These are phyloP conservation scores for Cylindrodendrum hubeiense DNA, from an alignment of 2,329 filamentous ascomycete species.

Conservation along the genomic window DNA sequence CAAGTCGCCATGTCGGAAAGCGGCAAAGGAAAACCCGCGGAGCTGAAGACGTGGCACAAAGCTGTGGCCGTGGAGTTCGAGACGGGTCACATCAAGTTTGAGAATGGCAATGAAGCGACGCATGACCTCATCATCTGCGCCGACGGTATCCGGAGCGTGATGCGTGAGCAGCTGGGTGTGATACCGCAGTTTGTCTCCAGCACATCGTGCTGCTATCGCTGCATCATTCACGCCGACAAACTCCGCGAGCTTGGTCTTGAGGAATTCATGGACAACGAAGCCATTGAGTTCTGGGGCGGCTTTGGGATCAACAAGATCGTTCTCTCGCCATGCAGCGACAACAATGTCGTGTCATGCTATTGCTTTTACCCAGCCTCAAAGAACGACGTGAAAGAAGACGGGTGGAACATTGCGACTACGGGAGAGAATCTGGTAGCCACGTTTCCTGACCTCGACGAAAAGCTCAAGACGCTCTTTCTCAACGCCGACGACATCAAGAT, in stretches of 20 bases:
- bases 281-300: slow-evolving; percentile 77
- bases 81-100: slow-evolving; percentile 61
- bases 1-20: slow-evolving; percentile 62
- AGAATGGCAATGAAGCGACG: slow-evolving; percentile 58
- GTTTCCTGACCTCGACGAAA: slow-evolving; percentile 67
- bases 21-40: slow-evolving; percentile 65
- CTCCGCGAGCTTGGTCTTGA: slow-evolving; percentile 66
- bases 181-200: slow-evolving; percentile 64
- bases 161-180: slow-evolving; percentile 68
- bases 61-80: slow-evolving; percentile 63
- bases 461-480: slow-evolving; percentile 64
- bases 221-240: slow-evolving; percentile 68
- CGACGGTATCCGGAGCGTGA: slow-evolving; percentile 71
- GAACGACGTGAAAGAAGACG: slow-evolving; percentile 68
- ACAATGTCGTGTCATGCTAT: slow-evolving; percentile 72
- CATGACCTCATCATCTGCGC: slow-evolving; percentile 71
- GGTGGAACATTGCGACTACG: slow-evolving; percentile 64
- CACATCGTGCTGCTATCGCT: slow-evolving; percentile 69
- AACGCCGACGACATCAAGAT: slow-evolving; percentile 72
- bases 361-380: slow-evolving; percentile 73
- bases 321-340: slow-evolving; percentile 72
- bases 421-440: slow-evolving; percentile 68
- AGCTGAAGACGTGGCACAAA: slow-evolving; percentile 65
- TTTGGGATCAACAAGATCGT: slow-evolving; percentile 72
- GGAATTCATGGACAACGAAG: slow-evolving; percentile 67